Evolutionary conservation across 1,284 basidiomycete genomes (phyloP), one percentile per base, ranked within the genome.

Genomic region (Ganoderma boninense): DNA sequence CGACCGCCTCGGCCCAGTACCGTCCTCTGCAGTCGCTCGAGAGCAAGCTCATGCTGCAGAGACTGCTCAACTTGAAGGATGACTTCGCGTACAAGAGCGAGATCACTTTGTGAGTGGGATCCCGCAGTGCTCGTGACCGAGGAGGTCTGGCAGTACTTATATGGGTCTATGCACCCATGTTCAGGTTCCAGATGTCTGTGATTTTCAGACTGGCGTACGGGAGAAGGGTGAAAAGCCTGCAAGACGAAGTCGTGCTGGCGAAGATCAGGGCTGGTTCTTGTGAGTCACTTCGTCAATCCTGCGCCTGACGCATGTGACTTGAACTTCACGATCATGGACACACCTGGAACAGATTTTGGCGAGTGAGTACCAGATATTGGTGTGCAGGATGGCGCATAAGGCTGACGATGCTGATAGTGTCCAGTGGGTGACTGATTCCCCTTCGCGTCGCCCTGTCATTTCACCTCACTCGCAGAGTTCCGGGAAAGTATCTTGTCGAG

Each of bases 1-100:
- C 42, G 26, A 67, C 69, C 26, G 65, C 69, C 7, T 62, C 59
- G 1, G 16, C 49, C 1, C 69, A 70, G 35, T 70, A 67, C 23
- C 69, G 66, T 4, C 23, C 66, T 4, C 43, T 65, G n/a, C 69
- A 70, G 8, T 67, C 69, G 0, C 65, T 70, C 6, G 69, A 70
- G 44, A 62, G 63, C 49, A 70, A 65, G 20, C 35, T 65, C 13
- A 40, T 70, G 2, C 57, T 70, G 2, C 66, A 54, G 1, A 62
- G 62, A 32, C 40, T 70, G 3, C 57, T 49, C 46, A 6, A 20
- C 7, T 4, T 49, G 46, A 49, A 23, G 7, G n/a, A 49, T 8
- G 14, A 49, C 46, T n/a, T 49, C 20, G 20, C 20, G 46, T 49
- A 49, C 20, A 49, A 49, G n/a, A n/a, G 20, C 46, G 46, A 49